Base-by-base conservation (phyloP, 495 filamentous ascomycete species). In the Aspergillus saccharolyticus region DNA sequence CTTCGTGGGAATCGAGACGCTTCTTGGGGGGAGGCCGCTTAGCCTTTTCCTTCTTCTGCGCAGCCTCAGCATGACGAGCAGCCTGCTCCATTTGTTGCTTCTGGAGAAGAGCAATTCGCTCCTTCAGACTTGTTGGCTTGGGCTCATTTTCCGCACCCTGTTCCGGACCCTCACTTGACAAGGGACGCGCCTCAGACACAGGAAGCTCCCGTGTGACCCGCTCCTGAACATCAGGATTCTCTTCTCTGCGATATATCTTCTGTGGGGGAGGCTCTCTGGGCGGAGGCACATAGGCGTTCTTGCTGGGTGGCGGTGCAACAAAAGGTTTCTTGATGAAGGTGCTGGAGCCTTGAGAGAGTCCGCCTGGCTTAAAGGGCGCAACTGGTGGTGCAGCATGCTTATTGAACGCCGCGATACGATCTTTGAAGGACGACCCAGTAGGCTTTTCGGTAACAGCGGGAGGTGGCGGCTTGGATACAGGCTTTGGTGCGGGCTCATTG, bases 311-410 rank as follows among this genome's bases (percentile, higher is more conserved):
- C 28, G 95, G 91, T 1, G 94, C 88, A 56, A 98, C 94, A 64
- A 97, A 98, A n/a, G 94, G 91, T 71, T 97, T 97, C 79, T 95
- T 97, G 69, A 97, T 84, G 62, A 97, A 97, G 56, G 81, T 80
- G 49, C 77, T 75, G 12, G 81, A 79, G 45, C 82, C 78, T 22
- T 83, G 76, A 45, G 78, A 67, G 53, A 85, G 65, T 3, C 82
- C 82, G 58, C 82, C 78, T 14, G 91, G 90, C 63, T 96, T 96
- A 70, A 91, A 90, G 2, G 95, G 94, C 4, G 90, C 83, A 55
- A 94, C 73, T 12, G 94, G 94, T 7, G 93, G 82, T 5, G 90
- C 89, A 20, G 92, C 83, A 19, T 89, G 78, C 66, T 91, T 95
- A 69, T 98, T 98, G 74, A 98, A 98, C 18, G 92, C 91, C 8